Evolutionary conservation across 495 filamentous ascomycete species (phyloP).

Genomic region (Amniculicola lignicola): DNA sequence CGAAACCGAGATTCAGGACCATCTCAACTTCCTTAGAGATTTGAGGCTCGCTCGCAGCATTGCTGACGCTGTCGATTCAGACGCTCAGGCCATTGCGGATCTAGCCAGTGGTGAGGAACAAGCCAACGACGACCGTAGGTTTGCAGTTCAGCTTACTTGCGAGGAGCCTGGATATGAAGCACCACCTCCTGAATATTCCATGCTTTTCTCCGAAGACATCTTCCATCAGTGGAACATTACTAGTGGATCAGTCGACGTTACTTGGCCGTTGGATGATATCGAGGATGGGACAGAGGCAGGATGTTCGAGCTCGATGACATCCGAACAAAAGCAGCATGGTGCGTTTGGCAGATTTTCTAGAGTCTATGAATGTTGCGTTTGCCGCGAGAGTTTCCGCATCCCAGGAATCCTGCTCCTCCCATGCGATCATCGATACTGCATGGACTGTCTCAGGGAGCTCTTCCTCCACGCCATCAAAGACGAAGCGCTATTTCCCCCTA

Average conservation of each 20-base stretch:
- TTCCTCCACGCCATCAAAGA: constrained; percentile 5
- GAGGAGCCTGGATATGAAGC: constrained; percentile 14
- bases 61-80: constrained; percentile 16
- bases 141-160: constrained; percentile 12
- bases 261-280: not conserved
- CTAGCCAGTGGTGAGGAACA: constrained; percentile 1
- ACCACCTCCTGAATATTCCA: too few species aligned
- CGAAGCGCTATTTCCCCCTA: not conserved
- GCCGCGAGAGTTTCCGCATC: not conserved
- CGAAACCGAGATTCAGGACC: constrained; percentile 8
- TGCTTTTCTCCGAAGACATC: too few species aligned
- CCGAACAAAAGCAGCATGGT: not conserved
- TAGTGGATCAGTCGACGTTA: too few species aligned
- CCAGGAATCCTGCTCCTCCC: not conserved
- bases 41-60: constrained; percentile 22
- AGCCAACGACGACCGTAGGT: constrained; percentile 14
- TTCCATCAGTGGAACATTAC: too few species aligned
- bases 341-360: not conserved
- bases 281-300: not conserved
- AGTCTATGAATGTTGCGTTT: not conserved
- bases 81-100: constrained; percentile 10
- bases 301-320: not conserved
- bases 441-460: not conserved
- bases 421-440: not conserved
- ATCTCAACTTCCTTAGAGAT: constrained; percentile 8